A percentile compares a stretch with the other conserved stretches of the same genome.
Conservation (phyloP, 495 filamentous ascomycete species). For the Elaphomyces granulatus region DNA sequence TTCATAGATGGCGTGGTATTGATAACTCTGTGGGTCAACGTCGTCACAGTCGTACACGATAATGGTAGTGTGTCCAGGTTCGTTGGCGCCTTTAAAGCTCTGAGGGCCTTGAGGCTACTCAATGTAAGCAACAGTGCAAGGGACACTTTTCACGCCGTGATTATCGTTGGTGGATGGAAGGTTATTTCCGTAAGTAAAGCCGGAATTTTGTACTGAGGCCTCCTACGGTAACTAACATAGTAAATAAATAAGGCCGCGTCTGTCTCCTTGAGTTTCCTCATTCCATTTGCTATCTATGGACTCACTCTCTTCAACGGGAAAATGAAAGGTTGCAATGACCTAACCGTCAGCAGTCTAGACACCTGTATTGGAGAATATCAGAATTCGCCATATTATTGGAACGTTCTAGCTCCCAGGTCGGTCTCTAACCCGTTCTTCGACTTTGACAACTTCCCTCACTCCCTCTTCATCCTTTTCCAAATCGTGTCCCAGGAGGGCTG, state of each 20-base stretch:
- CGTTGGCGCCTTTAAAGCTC: conserved; percentile 93
- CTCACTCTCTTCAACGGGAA: conserved; percentile 84
- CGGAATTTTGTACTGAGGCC: background rate
- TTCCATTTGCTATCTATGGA: conserved; percentile 93
- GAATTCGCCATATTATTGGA: conserved; percentile 67
- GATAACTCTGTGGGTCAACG: conserved; percentile 91
- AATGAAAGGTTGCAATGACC: conserved; percentile 71
- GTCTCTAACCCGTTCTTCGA: conserved; percentile 72
- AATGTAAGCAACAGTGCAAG: conserved; percentile 94
- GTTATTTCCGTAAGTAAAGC: conserved; percentile 46
- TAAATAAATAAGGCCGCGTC: conserved; percentile 83
- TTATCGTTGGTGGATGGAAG: conserved; percentile 86
- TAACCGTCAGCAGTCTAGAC: conserved; percentile 35
- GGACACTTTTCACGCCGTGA: conserved; percentile 92
- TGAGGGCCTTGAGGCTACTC: conserved; percentile 81
- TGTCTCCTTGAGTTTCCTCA: conserved; percentile 84
- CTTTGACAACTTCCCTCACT: conserved; percentile 88
- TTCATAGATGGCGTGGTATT: conserved; percentile 91
- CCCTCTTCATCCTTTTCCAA: conserved; percentile 93
- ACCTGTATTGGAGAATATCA: conserved; percentile 68
- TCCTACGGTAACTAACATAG: too few species aligned
- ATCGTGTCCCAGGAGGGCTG: conserved; percentile 98
- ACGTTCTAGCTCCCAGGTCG: conserved; percentile 64
- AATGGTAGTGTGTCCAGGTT: conserved; percentile 73
- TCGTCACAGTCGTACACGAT: conserved; percentile 60